A percentile compares a stretch with the other conserved stretches of the same genome.
Evolutionary conservation across 2,329 filamentous ascomycete genomes (phyloP).

Genomic region (Lizonia empirigonia): DNA sequence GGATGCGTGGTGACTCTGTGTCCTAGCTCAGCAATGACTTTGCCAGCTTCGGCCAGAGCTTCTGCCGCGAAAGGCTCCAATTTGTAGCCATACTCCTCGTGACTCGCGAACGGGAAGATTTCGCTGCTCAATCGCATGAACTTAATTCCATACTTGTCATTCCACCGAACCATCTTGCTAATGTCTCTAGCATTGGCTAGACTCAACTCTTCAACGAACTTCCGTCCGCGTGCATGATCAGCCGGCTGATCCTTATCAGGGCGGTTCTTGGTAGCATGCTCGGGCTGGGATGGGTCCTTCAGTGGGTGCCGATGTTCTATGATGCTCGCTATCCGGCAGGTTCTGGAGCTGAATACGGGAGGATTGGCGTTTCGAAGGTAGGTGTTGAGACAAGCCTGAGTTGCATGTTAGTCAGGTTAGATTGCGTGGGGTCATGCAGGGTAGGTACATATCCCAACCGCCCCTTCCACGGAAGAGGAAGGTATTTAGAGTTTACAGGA

Average conservation of each 20-base stretch:
- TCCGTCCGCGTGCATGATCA: slow-evolving; percentile 68
- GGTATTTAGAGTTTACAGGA: slow-evolving; percentile 78
- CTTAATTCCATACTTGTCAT: slow-evolving; percentile 87
- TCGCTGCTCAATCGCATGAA: slow-evolving; percentile 93
- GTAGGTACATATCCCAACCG: slow-evolving; percentile 80
- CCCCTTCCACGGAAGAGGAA: slow-evolving; percentile 90
- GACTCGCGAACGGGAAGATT: slow-evolving; percentile 96
- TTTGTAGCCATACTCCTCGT: slow-evolving; percentile 83
- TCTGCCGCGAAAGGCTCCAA: slow-evolving; percentile 83
- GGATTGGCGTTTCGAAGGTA: slow-evolving; percentile 83
- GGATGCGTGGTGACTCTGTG: slow-evolving; percentile 91
- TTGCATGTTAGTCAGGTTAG: slow-evolving; percentile 25
- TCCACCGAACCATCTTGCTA: slow-evolving; percentile 86
- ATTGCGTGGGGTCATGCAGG: slow-evolving; percentile 17
- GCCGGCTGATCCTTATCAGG: slow-evolving; percentile 75
- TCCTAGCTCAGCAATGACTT: slow-evolving; percentile 74
- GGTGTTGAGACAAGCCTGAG: slow-evolving; percentile 84
- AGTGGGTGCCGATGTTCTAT: slow-evolving; percentile 86
- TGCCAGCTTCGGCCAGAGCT: slow-evolving; percentile 75
- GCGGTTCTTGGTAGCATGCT: slow-evolving; percentile 83
- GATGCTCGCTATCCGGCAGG: slow-evolving; percentile 89
- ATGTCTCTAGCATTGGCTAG: slow-evolving; percentile 84
- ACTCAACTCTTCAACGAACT: slow-evolving; percentile 77
- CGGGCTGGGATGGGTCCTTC: slow-evolving; percentile 73
- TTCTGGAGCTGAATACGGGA: slow-evolving; percentile 87